phyloP scores from a whole-genome alignment of 2,329 filamentous ascomycete species.

The Sporothrix mexicana region DNA sequence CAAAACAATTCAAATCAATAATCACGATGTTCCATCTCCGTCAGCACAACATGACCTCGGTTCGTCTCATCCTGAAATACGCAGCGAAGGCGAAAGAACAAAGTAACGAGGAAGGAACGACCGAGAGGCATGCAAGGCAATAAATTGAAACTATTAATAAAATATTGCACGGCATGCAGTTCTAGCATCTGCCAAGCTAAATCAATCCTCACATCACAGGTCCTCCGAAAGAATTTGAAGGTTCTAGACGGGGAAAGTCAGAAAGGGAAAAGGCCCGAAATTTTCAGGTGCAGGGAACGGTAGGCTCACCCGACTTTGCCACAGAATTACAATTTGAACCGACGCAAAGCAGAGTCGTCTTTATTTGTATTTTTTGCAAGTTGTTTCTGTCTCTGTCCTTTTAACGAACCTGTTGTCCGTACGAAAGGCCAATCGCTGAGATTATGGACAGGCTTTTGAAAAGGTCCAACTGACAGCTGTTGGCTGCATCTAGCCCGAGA shows the following conservation, averaged over 20 bases:
- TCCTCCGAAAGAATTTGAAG: neutral
- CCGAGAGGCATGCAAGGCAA: conserved; percentile 14
- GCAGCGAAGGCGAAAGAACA: neutral
- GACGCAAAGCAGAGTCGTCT: neutral
- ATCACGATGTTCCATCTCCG: neutral
- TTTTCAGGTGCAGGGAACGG: neutral
- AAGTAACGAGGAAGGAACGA: neutral
- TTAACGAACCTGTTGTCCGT: neutral
- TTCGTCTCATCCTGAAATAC: neutral
- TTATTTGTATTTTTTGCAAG: no score
- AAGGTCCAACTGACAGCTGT: no score
- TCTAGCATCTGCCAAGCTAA: neutral
- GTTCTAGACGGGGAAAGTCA: neutral
- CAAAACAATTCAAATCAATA: neutral
- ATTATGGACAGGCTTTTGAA: neutral
- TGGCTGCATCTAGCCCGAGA: neutral
- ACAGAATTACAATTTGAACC: neutral
- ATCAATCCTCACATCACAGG: neutral
- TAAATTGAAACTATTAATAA: neutral
- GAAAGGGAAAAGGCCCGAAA: conserved; percentile 7
- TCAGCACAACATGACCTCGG: conserved; percentile 13
- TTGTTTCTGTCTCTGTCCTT: neutral
- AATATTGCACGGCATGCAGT: conserved; percentile 14
- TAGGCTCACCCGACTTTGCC: neutral
- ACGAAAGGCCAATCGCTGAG: neutral